Conservation (phyloP, 768 basidiomycete species). For the Cantharellus anzutake region DNA sequence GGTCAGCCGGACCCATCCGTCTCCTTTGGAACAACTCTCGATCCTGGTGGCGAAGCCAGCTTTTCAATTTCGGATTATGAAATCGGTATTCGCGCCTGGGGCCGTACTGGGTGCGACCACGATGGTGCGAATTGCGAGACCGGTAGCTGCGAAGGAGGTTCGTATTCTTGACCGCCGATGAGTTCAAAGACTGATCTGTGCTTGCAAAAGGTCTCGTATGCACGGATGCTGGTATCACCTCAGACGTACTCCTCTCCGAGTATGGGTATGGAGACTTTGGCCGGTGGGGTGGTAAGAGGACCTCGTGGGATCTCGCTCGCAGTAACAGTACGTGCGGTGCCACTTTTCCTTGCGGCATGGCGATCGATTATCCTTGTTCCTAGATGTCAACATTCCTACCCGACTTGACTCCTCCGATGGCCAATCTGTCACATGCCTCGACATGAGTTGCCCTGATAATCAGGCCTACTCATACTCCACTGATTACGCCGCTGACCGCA, state of each 20-base stretch:
- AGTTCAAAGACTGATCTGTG: not conserved
- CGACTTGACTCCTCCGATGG: not conserved
- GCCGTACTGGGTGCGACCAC: slow-evolving; percentile 2
- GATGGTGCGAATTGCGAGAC: not conserved
- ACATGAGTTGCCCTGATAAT: not conserved
- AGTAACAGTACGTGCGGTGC: not conserved
- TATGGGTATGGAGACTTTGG: slow-evolving; percentile 3
- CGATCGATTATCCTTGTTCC: not conserved
- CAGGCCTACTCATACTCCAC: slow-evolving; percentile 2
- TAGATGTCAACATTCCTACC: not conserved
- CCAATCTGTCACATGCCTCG: not conserved
- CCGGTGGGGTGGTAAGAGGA: slow-evolving; percentile 3
- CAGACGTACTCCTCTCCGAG: slow-evolving; percentile 2
- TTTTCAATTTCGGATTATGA: not conserved
- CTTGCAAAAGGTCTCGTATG: not conserved
- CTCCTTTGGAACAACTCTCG: not conserved
- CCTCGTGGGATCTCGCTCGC: slow-evolving; percentile 1
- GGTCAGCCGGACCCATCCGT: slow-evolving; percentile 1
- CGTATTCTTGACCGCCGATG: not conserved
- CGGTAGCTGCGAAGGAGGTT: not conserved
- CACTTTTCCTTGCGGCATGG: not conserved
- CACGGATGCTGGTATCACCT: slow-evolving; percentile 4
- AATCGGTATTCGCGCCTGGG: slow-evolving; percentile 3
- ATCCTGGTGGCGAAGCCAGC: not conserved
- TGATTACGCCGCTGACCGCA: slow-evolving; percentile 3